phyloP scores from a whole-genome alignment of 225 moss, liverwort and hornwort species.

The Pseudoscleropodium purum region DNA sequence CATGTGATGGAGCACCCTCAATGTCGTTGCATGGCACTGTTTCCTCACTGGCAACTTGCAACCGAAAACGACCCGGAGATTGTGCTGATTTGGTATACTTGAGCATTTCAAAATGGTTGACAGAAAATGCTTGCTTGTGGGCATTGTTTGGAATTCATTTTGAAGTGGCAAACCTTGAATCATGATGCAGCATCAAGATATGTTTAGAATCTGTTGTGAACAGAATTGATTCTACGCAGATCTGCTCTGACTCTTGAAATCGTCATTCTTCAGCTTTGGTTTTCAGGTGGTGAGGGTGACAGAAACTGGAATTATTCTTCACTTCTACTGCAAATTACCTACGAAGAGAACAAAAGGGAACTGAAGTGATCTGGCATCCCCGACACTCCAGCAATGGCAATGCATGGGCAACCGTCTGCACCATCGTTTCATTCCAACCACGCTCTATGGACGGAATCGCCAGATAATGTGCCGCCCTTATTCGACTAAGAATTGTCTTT shows the following conservation, averaged over 20 bases:
- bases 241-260: neutral
- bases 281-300: neutral
- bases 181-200: neutral
- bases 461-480: constrained; percentile 14
- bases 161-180: neutral
- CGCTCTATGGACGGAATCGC: constrained; percentile 12
- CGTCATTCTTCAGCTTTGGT: neutral
- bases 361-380: neutral
- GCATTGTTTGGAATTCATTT: neutral
- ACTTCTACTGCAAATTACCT: neutral
- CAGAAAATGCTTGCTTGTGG: neutral
- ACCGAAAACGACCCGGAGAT: neutral
- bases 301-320: neutral
- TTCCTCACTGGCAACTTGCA: constrained; percentile 7
- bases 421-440: constrained; percentile 8
- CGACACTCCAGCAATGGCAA: constrained; percentile 3
- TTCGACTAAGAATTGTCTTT: constrained; percentile 20
- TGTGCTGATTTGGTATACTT: neutral
- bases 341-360: neutral
- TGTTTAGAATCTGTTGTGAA: neutral
- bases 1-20: neutral
- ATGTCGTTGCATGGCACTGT: constrained; percentile 3
- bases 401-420: constrained; percentile 9
- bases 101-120: neutral
- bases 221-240: neutral